Evolutionary conservation across 1,139 yeast genomes (phyloP), one percentile per base, ranked within the genome.

Genomic region (Arxiozyma telluris): DNA sequence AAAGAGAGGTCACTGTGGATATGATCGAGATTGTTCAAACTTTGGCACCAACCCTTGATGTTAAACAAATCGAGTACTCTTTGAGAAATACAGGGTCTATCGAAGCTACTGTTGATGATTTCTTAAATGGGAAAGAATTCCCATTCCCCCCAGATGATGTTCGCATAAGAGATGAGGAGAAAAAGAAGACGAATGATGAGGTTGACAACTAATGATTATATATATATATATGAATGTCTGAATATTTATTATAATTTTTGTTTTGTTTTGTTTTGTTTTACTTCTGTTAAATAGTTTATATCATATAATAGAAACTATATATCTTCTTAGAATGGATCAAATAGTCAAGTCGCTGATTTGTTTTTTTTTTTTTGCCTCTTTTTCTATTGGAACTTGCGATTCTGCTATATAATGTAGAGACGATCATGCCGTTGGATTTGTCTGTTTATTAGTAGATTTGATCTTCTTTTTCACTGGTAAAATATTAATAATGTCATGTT

Each of bases 1-100:
- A 79, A 53, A 79, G 96, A 54, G 77, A 74, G 2, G 86, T 87
- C n/a, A 85, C 89, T 3, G 79, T 76, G 12, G 83, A 80, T 58
- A 91, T 91, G 98, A 76, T 91, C 50, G 94, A 87, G 60, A 84
- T 87, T 0, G 97, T 91, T 1, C 88, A 83, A 61, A 81, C 90
- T 30, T 76, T 91, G 58, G 96, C 90, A 0, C 97, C 98, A 1
- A 76, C 76, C 41, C 72, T 88, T 50, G 75, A 87, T 0, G 77
- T 72, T 9, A 87, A 79, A n/a, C 95, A 87, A 67, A 88, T 91
- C 57, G 73, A 80, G 56, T 72, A 75, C 57, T 88, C 82, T 63
- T 67, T 81, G 51, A 80, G 82, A 63, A 76, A 81, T 55, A 79
- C 94, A 0, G 96, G 96, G 0, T 83, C 87, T 7, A 91, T 91